Evolutionary conservation across 495 filamentous ascomycete genomes (phyloP).

Genomic region (Aspergillus nidulans): DNA sequence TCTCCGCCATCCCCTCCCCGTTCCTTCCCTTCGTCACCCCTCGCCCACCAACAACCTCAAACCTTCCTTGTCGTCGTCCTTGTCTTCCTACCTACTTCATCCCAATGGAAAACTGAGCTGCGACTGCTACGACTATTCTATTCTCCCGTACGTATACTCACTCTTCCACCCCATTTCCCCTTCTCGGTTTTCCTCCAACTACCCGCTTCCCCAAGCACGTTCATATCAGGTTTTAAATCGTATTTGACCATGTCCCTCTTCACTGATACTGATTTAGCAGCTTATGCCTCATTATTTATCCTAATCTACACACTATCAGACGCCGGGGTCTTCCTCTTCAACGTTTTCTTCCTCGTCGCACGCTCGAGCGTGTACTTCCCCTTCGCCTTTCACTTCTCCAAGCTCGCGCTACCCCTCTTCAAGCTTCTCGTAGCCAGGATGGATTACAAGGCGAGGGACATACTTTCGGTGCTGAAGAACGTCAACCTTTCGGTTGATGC

Average conservation of each 20-base stretch:
- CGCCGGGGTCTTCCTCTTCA: neutral
- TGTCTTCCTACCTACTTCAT: neutral
- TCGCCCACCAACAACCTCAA: neutral
- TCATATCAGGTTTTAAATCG: neutral
- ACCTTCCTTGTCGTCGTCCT: constrained; percentile 2
- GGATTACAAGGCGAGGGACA: constrained; percentile 49
- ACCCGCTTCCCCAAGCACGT: neutral
- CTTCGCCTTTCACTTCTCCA: constrained; percentile 4
- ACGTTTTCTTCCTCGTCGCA: neutral
- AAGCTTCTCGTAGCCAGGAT: constrained; percentile 23
- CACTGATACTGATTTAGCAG: neutral
- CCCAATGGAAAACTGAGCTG: neutral
- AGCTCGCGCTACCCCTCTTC: constrained; percentile 10
- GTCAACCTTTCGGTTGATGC: constrained; percentile 61
- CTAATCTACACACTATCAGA: neutral
- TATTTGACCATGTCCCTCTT: neutral
- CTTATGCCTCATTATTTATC: neutral
- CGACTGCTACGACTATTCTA: constrained; percentile 6
- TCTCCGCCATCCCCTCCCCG: constrained; percentile 10
- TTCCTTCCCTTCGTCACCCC: neutral
- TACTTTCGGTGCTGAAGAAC: constrained; percentile 63
- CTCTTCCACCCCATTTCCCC: neutral
- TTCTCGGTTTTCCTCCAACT: constrained; percentile 4
- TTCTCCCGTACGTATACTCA: neutral
- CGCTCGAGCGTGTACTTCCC: constrained; percentile 4